Conservation (phyloP, 768 basidiomycete genomes). For the Boletus insuetus region DNA sequence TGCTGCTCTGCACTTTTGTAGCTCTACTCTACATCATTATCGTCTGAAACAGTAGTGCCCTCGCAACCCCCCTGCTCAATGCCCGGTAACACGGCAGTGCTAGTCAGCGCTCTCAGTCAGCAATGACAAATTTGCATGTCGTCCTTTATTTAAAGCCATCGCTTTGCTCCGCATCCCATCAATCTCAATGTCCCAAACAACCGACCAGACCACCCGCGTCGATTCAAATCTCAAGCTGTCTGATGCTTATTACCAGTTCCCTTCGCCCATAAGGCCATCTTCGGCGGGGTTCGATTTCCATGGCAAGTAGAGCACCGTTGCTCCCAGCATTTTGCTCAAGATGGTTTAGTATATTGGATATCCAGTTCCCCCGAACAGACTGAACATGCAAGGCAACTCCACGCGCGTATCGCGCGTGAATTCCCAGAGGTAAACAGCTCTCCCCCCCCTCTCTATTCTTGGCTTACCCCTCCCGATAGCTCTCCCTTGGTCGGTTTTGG, state of each 20-base stretch:
- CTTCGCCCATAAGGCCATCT: slow-evolving; percentile 47
- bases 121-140: too few species aligned
- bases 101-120: too few species aligned
- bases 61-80: too few species aligned
- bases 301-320: slow-evolving; percentile 38
- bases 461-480: slow-evolving; percentile 32
- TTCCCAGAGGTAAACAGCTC: slow-evolving; percentile 60
- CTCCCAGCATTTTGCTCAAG: neutral
- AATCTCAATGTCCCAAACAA: slow-evolving; percentile 4
- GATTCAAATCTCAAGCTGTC: slow-evolving; percentile 31
- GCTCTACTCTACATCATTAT: too few species aligned
- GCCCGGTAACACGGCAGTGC: too few species aligned
- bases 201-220: too few species aligned
- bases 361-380: slow-evolving; percentile 40
- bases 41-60: too few species aligned
- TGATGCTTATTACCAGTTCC: slow-evolving; percentile 51
- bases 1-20: too few species aligned
- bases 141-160: too few species aligned
- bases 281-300: slow-evolving; percentile 75
- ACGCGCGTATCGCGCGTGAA: slow-evolving; percentile 58
- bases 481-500: slow-evolving; percentile 61
- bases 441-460: too few species aligned
- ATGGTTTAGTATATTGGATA: slow-evolving; percentile 58
- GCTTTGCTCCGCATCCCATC: too few species aligned
- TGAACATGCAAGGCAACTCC: slow-evolving; percentile 51